Percentiles rank a stretch among this genome's conserved stretches.
Evolutionary conservation across 306 rosid genomes (phyloP).

Genomic region (Casuarina equisetifolia): DNA sequence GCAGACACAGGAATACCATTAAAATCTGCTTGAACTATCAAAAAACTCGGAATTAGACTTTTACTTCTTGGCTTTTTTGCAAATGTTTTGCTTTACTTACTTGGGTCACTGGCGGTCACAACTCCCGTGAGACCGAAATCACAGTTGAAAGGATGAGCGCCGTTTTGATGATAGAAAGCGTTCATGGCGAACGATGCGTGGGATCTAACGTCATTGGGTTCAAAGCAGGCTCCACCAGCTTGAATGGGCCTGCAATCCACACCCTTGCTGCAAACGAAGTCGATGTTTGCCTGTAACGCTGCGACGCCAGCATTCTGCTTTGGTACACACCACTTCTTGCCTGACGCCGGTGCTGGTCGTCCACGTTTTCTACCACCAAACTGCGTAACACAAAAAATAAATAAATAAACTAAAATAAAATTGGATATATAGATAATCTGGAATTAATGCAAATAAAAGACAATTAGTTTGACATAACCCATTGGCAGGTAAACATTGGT

Average conservation of each 20-base stretch:
- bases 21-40: no score
- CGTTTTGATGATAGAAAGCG: conserved; percentile 59
- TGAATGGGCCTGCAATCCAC: conserved; percentile 25
- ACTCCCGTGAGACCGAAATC: conserved; percentile 58
- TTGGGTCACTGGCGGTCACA: conserved; percentile 50
- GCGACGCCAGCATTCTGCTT: not conserved
- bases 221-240: conserved; percentile 42
- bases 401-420: not conserved
- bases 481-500: not conserved
- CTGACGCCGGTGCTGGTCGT: not conserved
- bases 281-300: conserved; percentile 9
- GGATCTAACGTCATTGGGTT: conserved; percentile 36
- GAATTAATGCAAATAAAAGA: not conserved
- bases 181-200: conserved; percentile 79
- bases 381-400: not conserved
- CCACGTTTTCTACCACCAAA: not conserved
- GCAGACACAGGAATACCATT: not conserved
- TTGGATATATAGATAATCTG: not conserved
- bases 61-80: not conserved
- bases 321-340: conserved; percentile 15
- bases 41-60: not conserved
- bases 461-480: not conserved
- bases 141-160: conserved; percentile 57
- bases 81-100: conserved; percentile 31
- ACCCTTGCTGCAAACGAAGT: conserved; percentile 4